Percentiles rank a stretch among this genome's conserved stretches.
phyloP scores from a whole-genome alignment of 768 basidiomycete genomes.

The Trametes cinnabarina region DNA sequence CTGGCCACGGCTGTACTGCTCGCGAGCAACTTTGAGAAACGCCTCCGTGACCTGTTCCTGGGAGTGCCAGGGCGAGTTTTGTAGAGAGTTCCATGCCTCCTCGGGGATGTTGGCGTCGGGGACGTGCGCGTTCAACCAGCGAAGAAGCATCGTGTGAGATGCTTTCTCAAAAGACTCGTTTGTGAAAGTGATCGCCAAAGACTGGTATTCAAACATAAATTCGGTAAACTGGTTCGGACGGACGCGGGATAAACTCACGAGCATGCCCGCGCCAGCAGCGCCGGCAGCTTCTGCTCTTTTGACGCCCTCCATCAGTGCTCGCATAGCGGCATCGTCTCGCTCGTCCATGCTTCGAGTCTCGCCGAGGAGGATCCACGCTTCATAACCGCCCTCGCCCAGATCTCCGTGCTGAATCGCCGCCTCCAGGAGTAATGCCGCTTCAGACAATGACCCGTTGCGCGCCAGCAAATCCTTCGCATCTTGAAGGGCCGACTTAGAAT shows the following conservation, averaged over 20 bases:
- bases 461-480: constrained; percentile 78
- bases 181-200: constrained; percentile 92
- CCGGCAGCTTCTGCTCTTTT: constrained; percentile 61
- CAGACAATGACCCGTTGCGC: constrained; percentile 81
- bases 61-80: constrained; percentile 75
- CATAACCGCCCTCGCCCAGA: constrained; percentile 76
- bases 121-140: constrained; percentile 74
- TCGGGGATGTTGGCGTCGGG: constrained; percentile 55
- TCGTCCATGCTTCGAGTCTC: constrained; percentile 90
- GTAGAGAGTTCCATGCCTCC: constrained; percentile 52
- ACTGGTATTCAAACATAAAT: constrained; percentile 50
- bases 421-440: constrained; percentile 84
- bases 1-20: constrained; percentile 70
- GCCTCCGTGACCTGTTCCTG: constrained; percentile 76
- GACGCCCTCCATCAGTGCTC: constrained; percentile 73
- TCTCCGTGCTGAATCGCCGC: constrained; percentile 85
- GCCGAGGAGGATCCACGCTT: constrained; percentile 90
- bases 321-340: constrained; percentile 78
- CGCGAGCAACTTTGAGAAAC: constrained; percentile 79
- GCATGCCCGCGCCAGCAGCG: constrained; percentile 67
- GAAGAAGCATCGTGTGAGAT: constrained; percentile 80
- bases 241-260: constrained; percentile 46
- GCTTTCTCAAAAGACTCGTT: constrained; percentile 91
- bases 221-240: constrained; percentile 12
- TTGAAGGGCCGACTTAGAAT: constrained; percentile 47